Base-by-base conservation (phyloP, 805 yeast species). In the Priceomyces fermenticarens region DNA sequence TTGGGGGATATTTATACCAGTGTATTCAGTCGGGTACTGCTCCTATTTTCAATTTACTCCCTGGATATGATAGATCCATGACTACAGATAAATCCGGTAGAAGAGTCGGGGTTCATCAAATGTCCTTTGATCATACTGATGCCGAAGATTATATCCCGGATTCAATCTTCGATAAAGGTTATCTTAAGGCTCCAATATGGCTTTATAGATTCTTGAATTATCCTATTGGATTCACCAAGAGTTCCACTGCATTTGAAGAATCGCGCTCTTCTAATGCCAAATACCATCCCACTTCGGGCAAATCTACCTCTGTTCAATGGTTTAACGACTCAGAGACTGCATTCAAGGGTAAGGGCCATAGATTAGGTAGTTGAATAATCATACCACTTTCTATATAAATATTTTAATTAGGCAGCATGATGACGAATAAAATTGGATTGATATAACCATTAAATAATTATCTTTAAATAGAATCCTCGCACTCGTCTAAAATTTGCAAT, bases 1-100 rank as follows among this genome's bases (percentile, higher is more conserved):
- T 62, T 13, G 77, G 78, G 3, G 85, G 80, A 0, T 83, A 83
- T 53, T 43, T 79, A 3, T 81, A 80, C 60, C 77, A 74, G 45
- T 83, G 88, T 53, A 55, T 80, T 33, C 85, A 81, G 51, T 80
- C 86, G 0, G 62, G 69, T 31, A 75, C 86, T 2, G 30, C 63
- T 17, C 74, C 75, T 2, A 44, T 70, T 33, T 66, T 65, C 49
- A 70, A 70, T 49, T 53, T 70, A 31, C 46, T 63, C 31, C 65
- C 71, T 1, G 60, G 62, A 4, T 54, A 63, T 1, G 63, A 65
- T 43, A 49, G 49, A 11, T 23, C 32, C 13, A 32, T 42, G 12
- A 12, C 47, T 10, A 35, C 32, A 12, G 33, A 39, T 5, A 36
- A 32, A 6, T 35, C 34, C 14, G 63, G 63, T 12, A 52, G 57